Evolutionary conservation across 2,329 filamentous ascomycete genomes (phyloP).

Genomic region (Rhexocercosporidium sp.): DNA sequence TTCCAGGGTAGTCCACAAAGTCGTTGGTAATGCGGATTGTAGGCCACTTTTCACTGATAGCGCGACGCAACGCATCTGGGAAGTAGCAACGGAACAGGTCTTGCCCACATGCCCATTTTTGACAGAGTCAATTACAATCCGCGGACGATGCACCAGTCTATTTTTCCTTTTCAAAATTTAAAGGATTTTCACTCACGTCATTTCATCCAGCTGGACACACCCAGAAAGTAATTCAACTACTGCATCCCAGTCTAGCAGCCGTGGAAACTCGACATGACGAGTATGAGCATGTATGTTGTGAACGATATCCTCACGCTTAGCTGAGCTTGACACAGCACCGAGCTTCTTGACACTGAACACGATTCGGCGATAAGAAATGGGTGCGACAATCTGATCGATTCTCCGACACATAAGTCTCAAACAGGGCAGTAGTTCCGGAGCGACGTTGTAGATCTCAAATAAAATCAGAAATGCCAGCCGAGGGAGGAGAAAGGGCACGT

Average conservation of each 20-base stretch:
- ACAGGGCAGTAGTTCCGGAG: not conserved
- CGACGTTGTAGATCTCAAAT: not conserved
- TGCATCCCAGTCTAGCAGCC: not conserved
- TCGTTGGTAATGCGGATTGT: not conserved
- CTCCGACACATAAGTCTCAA: not conserved
- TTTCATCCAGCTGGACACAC: not conserved
- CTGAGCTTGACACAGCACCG: not conserved
- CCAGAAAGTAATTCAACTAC: not conserved
- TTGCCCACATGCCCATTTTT: not conserved
- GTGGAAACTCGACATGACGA: not conserved
- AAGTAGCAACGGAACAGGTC: not conserved
- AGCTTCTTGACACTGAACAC: not conserved
- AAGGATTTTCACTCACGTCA: conserved; percentile 7
- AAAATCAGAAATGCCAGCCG: not conserved
- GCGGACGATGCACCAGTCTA: too few relatives aligned
- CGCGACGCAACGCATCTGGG: not conserved
- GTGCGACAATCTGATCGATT: not conserved
- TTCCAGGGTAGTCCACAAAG: not conserved
- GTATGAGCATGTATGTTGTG: not conserved
- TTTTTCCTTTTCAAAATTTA: too few relatives aligned
- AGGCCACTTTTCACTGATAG: not conserved
- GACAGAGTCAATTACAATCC: too few relatives aligned
- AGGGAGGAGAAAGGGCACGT: too few relatives aligned
- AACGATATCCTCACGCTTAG: not conserved
- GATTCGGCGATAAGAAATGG: not conserved